Evolutionary conservation across 75 land plant species (phyloP).

Genomic region (Azolla pinnata): DNA sequence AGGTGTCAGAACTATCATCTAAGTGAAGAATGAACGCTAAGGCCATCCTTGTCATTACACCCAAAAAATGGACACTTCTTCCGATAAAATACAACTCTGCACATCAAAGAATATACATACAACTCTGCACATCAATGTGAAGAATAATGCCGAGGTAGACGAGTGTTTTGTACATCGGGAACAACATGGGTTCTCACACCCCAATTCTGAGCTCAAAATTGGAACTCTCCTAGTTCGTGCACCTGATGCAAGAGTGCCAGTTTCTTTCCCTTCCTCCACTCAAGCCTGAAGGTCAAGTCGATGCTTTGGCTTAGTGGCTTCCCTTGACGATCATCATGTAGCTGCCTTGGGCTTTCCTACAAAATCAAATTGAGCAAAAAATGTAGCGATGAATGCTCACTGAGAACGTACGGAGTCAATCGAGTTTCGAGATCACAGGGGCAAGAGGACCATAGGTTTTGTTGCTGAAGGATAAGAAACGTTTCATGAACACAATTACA

Average conservation of each 20-base stretch:
- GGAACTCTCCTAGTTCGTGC: constrained; percentile 57
- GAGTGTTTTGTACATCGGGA: too few relatives aligned
- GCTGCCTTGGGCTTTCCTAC: constrained; percentile 31
- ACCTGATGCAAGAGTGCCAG: constrained; percentile 44
- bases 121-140: too few relatives aligned
- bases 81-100: too few relatives aligned
- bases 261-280: constrained; percentile 47
- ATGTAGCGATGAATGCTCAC: neutral
- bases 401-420: neutral
- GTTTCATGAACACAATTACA: too few relatives aligned
- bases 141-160: too few relatives aligned
- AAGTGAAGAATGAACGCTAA: too few relatives aligned
- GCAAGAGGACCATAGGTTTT: neutral
- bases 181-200: too few relatives aligned
- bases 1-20: too few relatives aligned
- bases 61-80: too few relatives aligned
- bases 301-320: constrained; percentile 39
- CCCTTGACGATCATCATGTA: constrained; percentile 19
- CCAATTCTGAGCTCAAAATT: constrained; percentile 40
- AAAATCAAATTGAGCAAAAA: constrained; percentile 3
- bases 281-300: constrained; percentile 65
- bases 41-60: too few relatives aligned
- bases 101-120: too few relatives aligned
- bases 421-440: neutral
- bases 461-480: neutral